Evolutionary conservation across 805 yeast genomes (phyloP).

Genomic region (Saccharomyces eubayanus): DNA sequence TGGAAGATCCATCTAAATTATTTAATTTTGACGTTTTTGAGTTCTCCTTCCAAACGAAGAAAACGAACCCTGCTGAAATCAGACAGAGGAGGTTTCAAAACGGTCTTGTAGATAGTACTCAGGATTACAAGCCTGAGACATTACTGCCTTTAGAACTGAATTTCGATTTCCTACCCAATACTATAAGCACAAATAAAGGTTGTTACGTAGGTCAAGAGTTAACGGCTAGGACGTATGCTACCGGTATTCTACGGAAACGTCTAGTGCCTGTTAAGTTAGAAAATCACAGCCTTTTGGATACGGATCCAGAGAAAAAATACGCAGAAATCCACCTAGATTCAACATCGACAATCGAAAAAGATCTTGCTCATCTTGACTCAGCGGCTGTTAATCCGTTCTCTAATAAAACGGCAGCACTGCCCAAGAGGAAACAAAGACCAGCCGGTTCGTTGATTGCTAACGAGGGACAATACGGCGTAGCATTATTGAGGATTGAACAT

Average conservation of each 20-base stretch:
- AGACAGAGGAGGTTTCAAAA: conserved; percentile 37
- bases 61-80: conserved; percentile 26
- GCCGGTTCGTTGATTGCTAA: conserved; percentile 55
- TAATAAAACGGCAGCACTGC: conserved; percentile 1
- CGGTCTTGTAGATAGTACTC: conserved; percentile 49
- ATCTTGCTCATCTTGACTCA: not conserved
- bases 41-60: conserved; percentile 17
- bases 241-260: conserved; percentile 77
- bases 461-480: conserved; percentile 57
- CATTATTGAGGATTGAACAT: conserved; percentile 46
- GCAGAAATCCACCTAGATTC: conserved; percentile 7
- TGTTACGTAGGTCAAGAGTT: conserved; percentile 96
- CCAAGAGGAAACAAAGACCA: conserved; percentile 34
- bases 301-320: conserved; percentile 1
- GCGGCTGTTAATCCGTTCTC: conserved; percentile 39
- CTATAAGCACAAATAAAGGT: conserved; percentile 80
- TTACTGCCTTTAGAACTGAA: conserved; percentile 77
- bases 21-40: conserved; percentile 21
- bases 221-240: conserved; percentile 77
- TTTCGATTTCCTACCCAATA: conserved; percentile 65
- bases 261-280: conserved; percentile 54
- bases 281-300: conserved; percentile 2
- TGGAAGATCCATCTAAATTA: conserved; percentile 22
- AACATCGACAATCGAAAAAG: not conserved
- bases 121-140: conserved; percentile 40